Percentiles rank a stretch among this genome's conserved stretches.
Evolutionary conservation across 768 basidiomycete genomes (phyloP).

Genomic region (Cyclocybe aegerita): DNA sequence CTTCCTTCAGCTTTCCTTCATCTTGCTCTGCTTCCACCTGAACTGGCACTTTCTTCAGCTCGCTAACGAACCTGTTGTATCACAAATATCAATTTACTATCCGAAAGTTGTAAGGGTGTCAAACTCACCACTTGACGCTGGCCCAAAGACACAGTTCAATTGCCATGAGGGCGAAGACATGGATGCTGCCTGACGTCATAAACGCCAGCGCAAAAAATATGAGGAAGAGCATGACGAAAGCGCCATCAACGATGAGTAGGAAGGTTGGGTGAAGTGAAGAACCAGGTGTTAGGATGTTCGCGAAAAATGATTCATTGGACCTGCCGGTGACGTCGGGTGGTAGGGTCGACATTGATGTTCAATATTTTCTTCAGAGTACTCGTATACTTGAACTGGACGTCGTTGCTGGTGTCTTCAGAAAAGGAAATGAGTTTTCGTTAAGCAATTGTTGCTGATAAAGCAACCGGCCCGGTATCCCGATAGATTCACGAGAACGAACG

Average conservation of each 20-base stretch:
- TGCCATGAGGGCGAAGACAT: conserved; percentile 63
- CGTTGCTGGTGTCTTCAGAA: too few relatives aligned
- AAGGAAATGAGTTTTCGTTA: too few relatives aligned
- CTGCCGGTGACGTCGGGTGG: too few relatives aligned
- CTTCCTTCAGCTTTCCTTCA: conserved; percentile 3
- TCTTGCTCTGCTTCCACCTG: conserved; percentile 4
- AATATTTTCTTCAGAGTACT: too few relatives aligned
- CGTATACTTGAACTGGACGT: too few relatives aligned
- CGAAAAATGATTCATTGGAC: conserved; percentile 36
- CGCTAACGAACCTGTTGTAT: conserved; percentile 61
- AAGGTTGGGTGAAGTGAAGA: conserved; percentile 75
- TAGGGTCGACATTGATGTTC: too few relatives aligned
- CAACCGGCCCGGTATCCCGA: too few relatives aligned
- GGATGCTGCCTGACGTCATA: conserved; percentile 62
- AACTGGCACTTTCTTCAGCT: conserved; percentile 43
- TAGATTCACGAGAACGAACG: too few relatives aligned
- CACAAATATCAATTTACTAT: conserved; percentile 9
- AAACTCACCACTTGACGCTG: conserved; percentile 74
- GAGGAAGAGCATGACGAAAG: conserved; percentile 56
- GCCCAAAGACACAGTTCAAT: conserved; percentile 74
- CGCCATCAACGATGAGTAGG: conserved; percentile 59
- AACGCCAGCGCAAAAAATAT: conserved; percentile 60
- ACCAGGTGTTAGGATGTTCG: conserved; percentile 67
- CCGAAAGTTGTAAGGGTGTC: background rate
- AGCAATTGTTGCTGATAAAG: too few relatives aligned